Base-by-base conservation (phyloP, 352 stramenopile species). In the Plasmopara muralis region DNA sequence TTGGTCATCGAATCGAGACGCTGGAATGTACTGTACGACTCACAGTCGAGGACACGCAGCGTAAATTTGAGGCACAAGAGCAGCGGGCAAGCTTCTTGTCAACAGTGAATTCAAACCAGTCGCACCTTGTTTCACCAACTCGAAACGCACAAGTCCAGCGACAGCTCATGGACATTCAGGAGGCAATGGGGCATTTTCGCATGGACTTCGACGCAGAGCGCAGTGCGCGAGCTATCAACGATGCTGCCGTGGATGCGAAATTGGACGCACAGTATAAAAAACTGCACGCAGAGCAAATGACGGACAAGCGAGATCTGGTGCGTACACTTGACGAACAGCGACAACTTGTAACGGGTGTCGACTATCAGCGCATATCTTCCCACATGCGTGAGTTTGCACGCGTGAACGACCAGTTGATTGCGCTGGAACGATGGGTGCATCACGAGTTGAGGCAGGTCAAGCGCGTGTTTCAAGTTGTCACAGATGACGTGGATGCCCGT, bases 341-440 rank as follows among this genome's bases (percentile, higher is more conserved):
- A 2, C 65, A 84, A 40, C 51, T 80, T 8, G 31, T 74, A 6
- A 61, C 62, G 2, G 62, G 68, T 3, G 47, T 68, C 7, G 76
- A 87, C 16, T 65, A 78, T 14, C 75, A 85, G 49, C 74, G 76
- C 0, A 45, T 83, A 34, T 67, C 68, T 6, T 69, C 46, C 7
- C 70, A 86, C 12, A 72, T 74, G 44, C 57, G 70, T 6, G 79
- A 87, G 35, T 74, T 84, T 29, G 63, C 52, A 12, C 66, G 73
- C 4, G 55, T 88, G 14, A 74, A 78, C 47, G 79, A 87, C 46
- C 74, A 88, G 43, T 51, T 89, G 18, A 47, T 74, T 0, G 68
- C 66, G 3, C 55, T 87, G 16, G 74, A 89, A 44, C 68, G 73
- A 28, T 85, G 76, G 70, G 31, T 83, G 18, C 59, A 77, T 53